A percentile compares a stretch with the other conserved stretches of the same genome.
Conservation (phyloP, 345 rosid genomes). For the Brassica rapa region DNA sequence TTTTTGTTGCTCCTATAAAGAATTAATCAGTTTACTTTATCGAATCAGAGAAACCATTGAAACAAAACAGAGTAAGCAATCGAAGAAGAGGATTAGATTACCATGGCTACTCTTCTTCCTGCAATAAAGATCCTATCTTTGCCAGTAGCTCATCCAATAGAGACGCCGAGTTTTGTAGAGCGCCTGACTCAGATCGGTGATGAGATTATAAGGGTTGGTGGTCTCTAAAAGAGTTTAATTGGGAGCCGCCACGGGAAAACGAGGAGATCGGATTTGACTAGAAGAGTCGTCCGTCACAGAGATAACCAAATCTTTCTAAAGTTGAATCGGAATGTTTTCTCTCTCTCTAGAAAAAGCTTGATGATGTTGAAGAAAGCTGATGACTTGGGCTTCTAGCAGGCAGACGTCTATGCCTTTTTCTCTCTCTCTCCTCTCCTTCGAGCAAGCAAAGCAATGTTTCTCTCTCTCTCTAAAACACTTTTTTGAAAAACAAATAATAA, state of each 20-base stretch:
- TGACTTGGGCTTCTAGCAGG: slow-evolving; percentile 31
- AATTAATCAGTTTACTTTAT: background rate
- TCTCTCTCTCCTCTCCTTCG: slow-evolving; percentile 20
- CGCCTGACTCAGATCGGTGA: slow-evolving; percentile 9
- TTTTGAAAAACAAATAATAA: slow-evolving; percentile 4
- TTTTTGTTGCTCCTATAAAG: background rate
- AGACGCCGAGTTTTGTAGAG: slow-evolving; percentile 3
- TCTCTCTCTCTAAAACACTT: slow-evolving; percentile 26
- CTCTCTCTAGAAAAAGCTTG: background rate
- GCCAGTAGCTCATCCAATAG: slow-evolving; percentile 42
- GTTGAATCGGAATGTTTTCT: slow-evolving; percentile 16
- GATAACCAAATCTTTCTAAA: background rate
- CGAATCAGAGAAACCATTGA: slow-evolving; percentile 4
- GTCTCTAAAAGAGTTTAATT: background rate
- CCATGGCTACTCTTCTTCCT: slow-evolving; percentile 41
- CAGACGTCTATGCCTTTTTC: slow-evolving; percentile 36
- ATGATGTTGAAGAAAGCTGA: background rate
- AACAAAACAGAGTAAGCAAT: background rate
- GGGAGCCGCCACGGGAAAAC: slow-evolving; percentile 10
- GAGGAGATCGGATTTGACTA: slow-evolving; percentile 17
- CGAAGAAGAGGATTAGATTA: slow-evolving; percentile 13
- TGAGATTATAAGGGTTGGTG: slow-evolving; percentile 22
- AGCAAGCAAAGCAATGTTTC: slow-evolving; percentile 22
- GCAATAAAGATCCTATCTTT: slow-evolving; percentile 26
- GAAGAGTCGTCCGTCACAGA: background rate